Evolutionary conservation across 2,329 filamentous ascomycete species (phyloP).

Genomic region (Lizonia empirigonia): DNA sequence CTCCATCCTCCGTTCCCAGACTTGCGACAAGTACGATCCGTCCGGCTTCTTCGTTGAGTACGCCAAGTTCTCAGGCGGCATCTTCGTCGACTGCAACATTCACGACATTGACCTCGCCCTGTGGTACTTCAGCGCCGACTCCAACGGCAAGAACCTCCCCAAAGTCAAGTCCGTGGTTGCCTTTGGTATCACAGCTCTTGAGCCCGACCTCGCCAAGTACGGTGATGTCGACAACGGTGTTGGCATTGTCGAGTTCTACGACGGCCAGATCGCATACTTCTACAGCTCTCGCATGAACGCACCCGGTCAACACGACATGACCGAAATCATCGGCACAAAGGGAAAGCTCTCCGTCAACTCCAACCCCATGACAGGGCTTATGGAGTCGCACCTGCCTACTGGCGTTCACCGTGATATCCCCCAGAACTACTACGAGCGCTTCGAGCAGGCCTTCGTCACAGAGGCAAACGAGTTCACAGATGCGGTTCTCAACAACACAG

Average conservation of each 20-base stretch:
- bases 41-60: slow-evolving; percentile 72
- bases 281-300: slow-evolving; percentile 71
- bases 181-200: slow-evolving; percentile 63
- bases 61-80: slow-evolving; percentile 68
- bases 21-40: slow-evolving; percentile 69
- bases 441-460: slow-evolving; percentile 66
- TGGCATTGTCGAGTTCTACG: slow-evolving; percentile 69
- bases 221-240: slow-evolving; percentile 68
- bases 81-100: slow-evolving; percentile 73
- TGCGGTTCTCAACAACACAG: slow-evolving; percentile 61
- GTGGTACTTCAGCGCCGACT: slow-evolving; percentile 61
- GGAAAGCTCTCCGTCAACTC: slow-evolving; percentile 68
- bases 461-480: slow-evolving; percentile 69
- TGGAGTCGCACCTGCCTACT: slow-evolving; percentile 59
- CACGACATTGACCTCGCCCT: slow-evolving; percentile 72
- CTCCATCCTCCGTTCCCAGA: slow-evolving; percentile 67
- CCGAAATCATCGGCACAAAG: slow-evolving; percentile 69
- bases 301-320: slow-evolving; percentile 69
- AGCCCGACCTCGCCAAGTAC: slow-evolving; percentile 62
- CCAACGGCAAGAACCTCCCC: slow-evolving; percentile 31
- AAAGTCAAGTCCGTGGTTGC: slow-evolving; percentile 62
- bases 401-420: slow-evolving; percentile 67
- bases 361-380: slow-evolving; percentile 61
- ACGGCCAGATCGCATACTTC: slow-evolving; percentile 67
- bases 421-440: slow-evolving; percentile 66